Evolutionary conservation across 2,329 filamentous ascomycete genomes (phyloP).

Genomic region (Trichophyton benhamiae): DNA sequence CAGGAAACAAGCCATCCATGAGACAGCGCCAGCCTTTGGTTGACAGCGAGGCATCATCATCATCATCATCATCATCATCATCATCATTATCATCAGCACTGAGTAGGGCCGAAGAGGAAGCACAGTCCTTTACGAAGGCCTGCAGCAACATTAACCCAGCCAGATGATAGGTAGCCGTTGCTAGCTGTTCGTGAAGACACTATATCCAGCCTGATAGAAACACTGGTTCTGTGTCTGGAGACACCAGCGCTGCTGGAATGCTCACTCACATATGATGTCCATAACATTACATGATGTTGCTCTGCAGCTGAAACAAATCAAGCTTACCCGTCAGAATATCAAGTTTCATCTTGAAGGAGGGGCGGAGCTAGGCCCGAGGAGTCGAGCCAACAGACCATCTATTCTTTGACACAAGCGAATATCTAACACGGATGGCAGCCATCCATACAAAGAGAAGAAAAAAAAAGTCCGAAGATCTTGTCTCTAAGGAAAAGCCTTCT

Average conservation of each 20-base stretch:
- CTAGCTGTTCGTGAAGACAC: neutral
- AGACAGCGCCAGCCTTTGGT: too few relatives aligned
- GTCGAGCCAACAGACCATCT: neutral
- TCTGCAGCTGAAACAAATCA: neutral
- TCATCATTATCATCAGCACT: too few relatives aligned
- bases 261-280: neutral
- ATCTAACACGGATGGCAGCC: neutral
- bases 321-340: neutral
- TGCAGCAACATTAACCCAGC: neutral
- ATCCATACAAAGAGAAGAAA: neutral
- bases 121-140: neutral
- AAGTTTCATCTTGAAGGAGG: neutral
- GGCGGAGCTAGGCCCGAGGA: neutral
- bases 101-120: neutral
- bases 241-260: neutral
- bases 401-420: neutral
- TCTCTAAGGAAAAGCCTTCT: too few relatives aligned
- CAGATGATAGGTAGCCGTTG: neutral
- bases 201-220: neutral
- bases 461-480: neutral
- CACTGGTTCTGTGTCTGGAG: neutral
- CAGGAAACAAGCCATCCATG: too few relatives aligned
- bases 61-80: neutral
- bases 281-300: neutral
- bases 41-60: neutral